phyloP scores from a whole-genome alignment of 495 filamentous ascomycete species.

The Daldinia concentrica region DNA sequence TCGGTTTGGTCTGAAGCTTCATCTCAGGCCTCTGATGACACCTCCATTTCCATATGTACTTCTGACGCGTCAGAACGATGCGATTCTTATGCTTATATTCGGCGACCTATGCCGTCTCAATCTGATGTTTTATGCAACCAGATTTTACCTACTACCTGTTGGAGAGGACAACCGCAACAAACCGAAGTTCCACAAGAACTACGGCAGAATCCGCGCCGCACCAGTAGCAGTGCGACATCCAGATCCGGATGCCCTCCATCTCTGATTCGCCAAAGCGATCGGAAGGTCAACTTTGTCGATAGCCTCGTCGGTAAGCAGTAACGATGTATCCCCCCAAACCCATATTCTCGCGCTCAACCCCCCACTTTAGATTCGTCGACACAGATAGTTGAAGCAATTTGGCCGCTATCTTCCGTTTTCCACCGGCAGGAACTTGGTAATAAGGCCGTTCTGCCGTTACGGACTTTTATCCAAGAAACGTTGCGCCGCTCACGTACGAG shows the following conservation, averaged over 20 bases:
- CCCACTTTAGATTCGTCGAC: conserved; percentile 84
- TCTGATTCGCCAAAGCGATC: conserved; percentile 88
- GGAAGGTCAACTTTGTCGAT: conserved; percentile 96
- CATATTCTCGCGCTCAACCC: conserved; percentile 38
- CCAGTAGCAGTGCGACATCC: conserved; percentile 61
- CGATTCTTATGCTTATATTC: conserved; percentile 49
- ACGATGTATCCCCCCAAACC: conserved; percentile 35
- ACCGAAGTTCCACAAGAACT: conserved; percentile 69
- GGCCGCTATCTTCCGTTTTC: conserved; percentile 78
- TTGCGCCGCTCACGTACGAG: conserved; percentile 92
- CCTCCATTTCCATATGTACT: conserved; percentile 58
- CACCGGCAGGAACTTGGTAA: conserved; percentile 64
- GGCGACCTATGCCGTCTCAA: conserved; percentile 16
- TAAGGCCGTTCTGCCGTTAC: conserved; percentile 84
- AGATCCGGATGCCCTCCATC: conserved; percentile 77
- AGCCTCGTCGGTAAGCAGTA: conserved; percentile 92
- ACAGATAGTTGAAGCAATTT: conserved; percentile 96
- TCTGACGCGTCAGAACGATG: conserved; percentile 53
- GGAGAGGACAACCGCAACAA: conserved; percentile 44
- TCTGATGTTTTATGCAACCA: conserved; percentile 23
- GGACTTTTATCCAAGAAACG: conserved; percentile 97
- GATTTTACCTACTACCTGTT: conserved; percentile 24
- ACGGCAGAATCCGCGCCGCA: conserved; percentile 85
- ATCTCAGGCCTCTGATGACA: conserved; percentile 65
- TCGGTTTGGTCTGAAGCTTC: conserved; percentile 83